Conservation (phyloP, 2,329 filamentous ascomycete species). For the Pleoardoris graminearum region DNA sequence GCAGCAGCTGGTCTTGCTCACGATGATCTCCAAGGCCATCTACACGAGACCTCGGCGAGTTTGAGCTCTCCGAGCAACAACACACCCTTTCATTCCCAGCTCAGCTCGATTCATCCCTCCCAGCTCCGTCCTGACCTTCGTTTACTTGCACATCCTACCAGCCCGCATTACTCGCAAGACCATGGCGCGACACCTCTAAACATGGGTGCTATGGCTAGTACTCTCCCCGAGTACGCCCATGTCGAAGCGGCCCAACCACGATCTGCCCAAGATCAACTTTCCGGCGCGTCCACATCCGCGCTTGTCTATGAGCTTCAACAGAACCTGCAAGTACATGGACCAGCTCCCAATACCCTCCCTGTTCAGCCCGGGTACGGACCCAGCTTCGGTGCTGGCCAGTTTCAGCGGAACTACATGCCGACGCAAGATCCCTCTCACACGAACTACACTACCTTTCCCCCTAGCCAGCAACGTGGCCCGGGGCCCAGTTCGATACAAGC, state of each 20-base stretch:
- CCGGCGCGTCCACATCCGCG: constrained; percentile 45
- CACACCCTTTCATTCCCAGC: constrained; percentile 44
- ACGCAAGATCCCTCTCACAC: constrained; percentile 29
- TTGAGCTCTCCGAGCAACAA: constrained; percentile 29
- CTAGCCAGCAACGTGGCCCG: constrained; percentile 31
- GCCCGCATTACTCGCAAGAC: constrained; percentile 31
- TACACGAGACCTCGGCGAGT: constrained; percentile 17
- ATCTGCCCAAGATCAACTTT: constrained; percentile 36
- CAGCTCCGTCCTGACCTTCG: constrained; percentile 36
- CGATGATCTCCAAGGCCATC: constrained; percentile 26
- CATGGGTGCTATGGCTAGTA: constrained; percentile 42
- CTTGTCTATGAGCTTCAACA: constrained; percentile 48
- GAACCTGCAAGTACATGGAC: constrained; percentile 40
- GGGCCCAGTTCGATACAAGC: constrained; percentile 27
- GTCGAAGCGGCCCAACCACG: constrained; percentile 26
- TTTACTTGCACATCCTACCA: constrained; percentile 26
- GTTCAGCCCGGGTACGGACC: constrained; percentile 32
- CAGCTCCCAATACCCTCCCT: constrained; percentile 24
- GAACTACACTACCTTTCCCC: constrained; percentile 27
- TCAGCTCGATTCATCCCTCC: constrained; percentile 36
- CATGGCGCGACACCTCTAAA: constrained; percentile 36
- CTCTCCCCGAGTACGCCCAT: constrained; percentile 42
- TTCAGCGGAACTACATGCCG: constrained; percentile 34
- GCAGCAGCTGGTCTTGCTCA: constrained; percentile 33
- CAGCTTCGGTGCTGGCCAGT: constrained; percentile 32